Conservation (phyloP, 352 stramenopile species). For the Globisporangium nagaii region DNA sequence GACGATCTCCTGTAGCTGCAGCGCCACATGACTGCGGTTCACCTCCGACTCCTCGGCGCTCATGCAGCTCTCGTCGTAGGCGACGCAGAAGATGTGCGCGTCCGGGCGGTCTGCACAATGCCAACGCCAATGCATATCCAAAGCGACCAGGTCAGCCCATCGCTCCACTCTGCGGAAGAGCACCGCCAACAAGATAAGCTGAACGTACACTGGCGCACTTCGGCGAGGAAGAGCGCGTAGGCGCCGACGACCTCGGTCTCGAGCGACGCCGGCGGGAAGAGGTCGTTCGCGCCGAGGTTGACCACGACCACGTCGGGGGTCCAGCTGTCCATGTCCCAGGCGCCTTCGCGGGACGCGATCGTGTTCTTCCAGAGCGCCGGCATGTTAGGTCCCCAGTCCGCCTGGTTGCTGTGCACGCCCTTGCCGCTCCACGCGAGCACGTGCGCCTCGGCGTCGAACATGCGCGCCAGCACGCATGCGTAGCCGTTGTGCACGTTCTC, state of each 20-base stretch:
- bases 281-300: constrained; percentile 75
- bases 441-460: constrained; percentile 83
- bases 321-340: constrained; percentile 77
- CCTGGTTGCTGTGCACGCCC: constrained; percentile 80
- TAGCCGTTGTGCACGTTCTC: constrained; percentile 88
- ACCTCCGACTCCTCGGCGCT: constrained; percentile 69
- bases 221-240: constrained; percentile 63
- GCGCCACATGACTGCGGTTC: constrained; percentile 72
- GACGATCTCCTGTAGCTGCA: constrained; percentile 82
- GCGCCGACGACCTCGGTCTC: constrained; percentile 80
- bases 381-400: constrained; percentile 83
- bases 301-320: constrained; percentile 80
- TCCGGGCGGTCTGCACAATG: constrained; percentile 52
- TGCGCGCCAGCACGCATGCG: constrained; percentile 74
- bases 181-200: neutral
- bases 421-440: constrained; percentile 85
- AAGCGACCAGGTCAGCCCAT: neutral
- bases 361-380: constrained; percentile 77
- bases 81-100: constrained; percentile 84
- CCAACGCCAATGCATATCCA: neutral
- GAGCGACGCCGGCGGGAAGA: constrained; percentile 77
- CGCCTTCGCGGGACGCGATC: constrained; percentile 61
- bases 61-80: constrained; percentile 79
- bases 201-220: constrained; percentile 75
- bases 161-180: neutral